Conservation (phyloP, 148 eudicot species). For the Talinum fruticosum region DNA sequence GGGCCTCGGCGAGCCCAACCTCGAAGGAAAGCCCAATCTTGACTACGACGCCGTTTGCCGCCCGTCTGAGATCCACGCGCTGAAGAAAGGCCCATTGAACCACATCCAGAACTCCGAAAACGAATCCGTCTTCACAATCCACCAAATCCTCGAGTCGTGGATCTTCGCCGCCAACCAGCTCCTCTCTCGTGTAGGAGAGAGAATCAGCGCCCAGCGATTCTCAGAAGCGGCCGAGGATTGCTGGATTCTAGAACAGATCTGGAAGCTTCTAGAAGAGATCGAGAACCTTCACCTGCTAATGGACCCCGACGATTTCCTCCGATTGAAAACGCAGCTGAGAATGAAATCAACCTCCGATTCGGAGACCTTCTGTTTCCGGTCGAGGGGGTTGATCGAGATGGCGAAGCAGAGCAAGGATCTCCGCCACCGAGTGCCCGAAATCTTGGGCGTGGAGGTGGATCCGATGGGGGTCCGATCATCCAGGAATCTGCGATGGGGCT, state of each 20-base stretch:
- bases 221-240: slow-evolving; percentile 45
- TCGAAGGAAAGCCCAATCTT: slow-evolving; percentile 57
- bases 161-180: slow-evolving; percentile 33
- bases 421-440: slow-evolving; percentile 54
- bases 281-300: slow-evolving; percentile 53
- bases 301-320: slow-evolving; percentile 71
- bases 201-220: slow-evolving; percentile 28
- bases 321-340: slow-evolving; percentile 43
- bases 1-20: slow-evolving; percentile 77
- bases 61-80: slow-evolving; percentile 50
- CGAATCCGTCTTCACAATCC: slow-evolving; percentile 40
- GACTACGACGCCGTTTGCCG: slow-evolving; percentile 66
- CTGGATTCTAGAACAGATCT: slow-evolving; percentile 53
- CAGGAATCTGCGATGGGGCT: slow-evolving; percentile 78
- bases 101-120: slow-evolving; percentile 42
- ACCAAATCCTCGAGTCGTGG: slow-evolving; percentile 79
- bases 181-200: slow-evolving; percentile 29
- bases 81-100: slow-evolving; percentile 39
- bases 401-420: slow-evolving; percentile 57
- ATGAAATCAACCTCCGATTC: slow-evolving; percentile 44
- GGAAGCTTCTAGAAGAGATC: slow-evolving; percentile 55
- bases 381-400: slow-evolving; percentile 45
- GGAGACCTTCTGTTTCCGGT: slow-evolving; percentile 66
- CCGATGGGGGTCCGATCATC: slow-evolving; percentile 76
- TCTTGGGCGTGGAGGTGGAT: slow-evolving; percentile 66